These are phyloP conservation scores for Cystobasidium slooffiae DNA, from an alignment of 1,284 basidiomycete species.

Conservation along the genomic window DNA sequence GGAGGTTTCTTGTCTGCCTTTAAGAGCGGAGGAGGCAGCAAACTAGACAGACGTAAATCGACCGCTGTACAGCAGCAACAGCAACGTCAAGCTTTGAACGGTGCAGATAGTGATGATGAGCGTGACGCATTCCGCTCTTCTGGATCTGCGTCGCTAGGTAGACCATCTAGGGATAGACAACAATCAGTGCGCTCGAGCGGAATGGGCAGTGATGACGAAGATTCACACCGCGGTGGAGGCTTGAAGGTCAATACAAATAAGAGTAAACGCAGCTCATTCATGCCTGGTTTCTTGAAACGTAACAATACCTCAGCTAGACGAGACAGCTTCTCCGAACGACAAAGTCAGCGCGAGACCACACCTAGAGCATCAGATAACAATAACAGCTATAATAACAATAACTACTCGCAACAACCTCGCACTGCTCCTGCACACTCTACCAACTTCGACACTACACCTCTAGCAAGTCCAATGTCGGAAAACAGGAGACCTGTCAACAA, in stretches of 20 bases:
- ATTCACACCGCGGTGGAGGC: slow-evolving; percentile 4
- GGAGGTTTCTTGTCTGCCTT: slow-evolving; percentile 35
- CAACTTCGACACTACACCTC: neutral
- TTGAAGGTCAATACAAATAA: slow-evolving; percentile 8
- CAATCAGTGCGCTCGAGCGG: slow-evolving; percentile 19
- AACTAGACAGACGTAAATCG: slow-evolving; percentile 35
- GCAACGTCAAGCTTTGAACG: slow-evolving; percentile 19
- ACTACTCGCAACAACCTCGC: neutral
- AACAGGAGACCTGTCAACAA: neutral
- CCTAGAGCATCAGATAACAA: neutral
- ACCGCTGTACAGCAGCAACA: slow-evolving; percentile 24
- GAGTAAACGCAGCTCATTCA: slow-evolving; percentile 35
- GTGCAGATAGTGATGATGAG: slow-evolving; percentile 31
- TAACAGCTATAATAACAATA: too few relatives aligned
- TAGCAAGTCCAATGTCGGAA: slow-evolving; percentile 1
- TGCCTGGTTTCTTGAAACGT: slow-evolving; percentile 40
- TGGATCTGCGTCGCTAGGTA: slow-evolving; percentile 18
- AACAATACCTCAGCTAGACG: slow-evolving; percentile 21
- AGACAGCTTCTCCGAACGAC: slow-evolving; percentile 26
- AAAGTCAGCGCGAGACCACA: slow-evolving; percentile 8
- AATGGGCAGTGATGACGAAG: slow-evolving; percentile 29
- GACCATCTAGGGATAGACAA: slow-evolving; percentile 32
- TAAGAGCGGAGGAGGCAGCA: slow-evolving; percentile 33
- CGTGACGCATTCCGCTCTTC: slow-evolving; percentile 24
- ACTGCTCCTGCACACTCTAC: slow-evolving; percentile 19